phyloP scores from a whole-genome alignment of 768 basidiomycete genomes.

The Tubosaeta sp. region DNA sequence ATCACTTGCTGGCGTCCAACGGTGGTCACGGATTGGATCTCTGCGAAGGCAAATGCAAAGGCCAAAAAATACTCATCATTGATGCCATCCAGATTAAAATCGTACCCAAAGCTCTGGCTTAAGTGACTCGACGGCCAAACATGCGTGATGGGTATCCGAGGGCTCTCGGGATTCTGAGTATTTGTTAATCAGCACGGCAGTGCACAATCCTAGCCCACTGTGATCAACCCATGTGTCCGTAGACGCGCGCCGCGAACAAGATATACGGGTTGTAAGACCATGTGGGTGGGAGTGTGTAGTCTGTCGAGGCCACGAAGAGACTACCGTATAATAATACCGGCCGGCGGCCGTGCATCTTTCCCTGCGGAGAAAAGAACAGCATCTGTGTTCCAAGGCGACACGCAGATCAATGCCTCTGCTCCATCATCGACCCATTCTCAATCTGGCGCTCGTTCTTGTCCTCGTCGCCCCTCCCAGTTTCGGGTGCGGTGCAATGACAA shows the following conservation, averaged over 20 bases:
- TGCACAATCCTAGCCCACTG: constrained; percentile 64
- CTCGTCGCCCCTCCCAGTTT: too few species aligned
- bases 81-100: constrained; percentile 79
- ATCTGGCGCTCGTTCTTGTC: too few species aligned
- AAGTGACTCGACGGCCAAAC: constrained; percentile 54
- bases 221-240: constrained; percentile 45
- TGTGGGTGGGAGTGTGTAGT: too few species aligned
- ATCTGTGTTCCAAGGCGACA: too few species aligned
- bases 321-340: too few species aligned
- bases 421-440: too few species aligned
- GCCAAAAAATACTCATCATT: constrained; percentile 48
- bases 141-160: constrained; percentile 57
- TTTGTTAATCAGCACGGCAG: constrained; percentile 33
- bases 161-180: constrained; percentile 45
- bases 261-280: too few species aligned
- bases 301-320: too few species aligned
- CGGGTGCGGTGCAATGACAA: too few species aligned
- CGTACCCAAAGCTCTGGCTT: constrained; percentile 58
- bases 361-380: too few species aligned
- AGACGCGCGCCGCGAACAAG: constrained; percentile 65
- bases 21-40: constrained; percentile 1
- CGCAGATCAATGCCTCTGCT: too few species aligned
- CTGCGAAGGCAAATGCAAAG: background rate
- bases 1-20: constrained; percentile 52
- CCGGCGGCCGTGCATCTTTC: too few species aligned